Conservation (phyloP, 257 asterid species). For the Rhazya stricta region DNA sequence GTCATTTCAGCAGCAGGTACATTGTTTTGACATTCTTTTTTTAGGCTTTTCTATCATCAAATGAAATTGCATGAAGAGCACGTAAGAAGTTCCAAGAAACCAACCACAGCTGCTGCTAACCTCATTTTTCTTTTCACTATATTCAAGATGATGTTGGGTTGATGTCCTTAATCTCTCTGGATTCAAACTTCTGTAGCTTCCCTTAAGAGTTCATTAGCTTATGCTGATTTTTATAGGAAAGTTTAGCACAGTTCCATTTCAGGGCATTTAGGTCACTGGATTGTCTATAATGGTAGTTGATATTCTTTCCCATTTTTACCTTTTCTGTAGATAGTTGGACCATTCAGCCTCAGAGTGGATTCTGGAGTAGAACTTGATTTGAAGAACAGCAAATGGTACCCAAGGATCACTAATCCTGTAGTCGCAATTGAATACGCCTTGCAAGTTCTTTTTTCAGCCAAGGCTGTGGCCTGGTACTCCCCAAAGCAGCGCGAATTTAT, state of each 20-base stretch:
- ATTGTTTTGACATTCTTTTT: background rate
- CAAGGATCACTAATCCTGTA: slow-evolving; percentile 52
- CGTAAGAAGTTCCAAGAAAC: background rate
- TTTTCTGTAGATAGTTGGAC: slow-evolving; percentile 67
- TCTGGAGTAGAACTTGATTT: slow-evolving; percentile 48
- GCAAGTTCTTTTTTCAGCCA: slow-evolving; percentile 82
- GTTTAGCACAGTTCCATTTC: background rate
- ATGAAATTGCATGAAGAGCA: background rate
- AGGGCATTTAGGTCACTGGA: background rate
- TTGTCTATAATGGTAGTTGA: background rate
- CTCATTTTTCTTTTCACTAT: background rate
- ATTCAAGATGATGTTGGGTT: background rate
- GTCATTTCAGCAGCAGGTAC: slow-evolving; percentile 87
- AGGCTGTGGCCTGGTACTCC: slow-evolving; percentile 88
- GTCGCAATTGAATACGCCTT: slow-evolving; percentile 69
- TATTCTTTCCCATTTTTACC: background rate
- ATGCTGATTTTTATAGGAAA: background rate
- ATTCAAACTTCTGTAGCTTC: background rate
- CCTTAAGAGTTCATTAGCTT: background rate
- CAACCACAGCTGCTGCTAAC: background rate
- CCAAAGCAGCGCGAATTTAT: slow-evolving; percentile 68
- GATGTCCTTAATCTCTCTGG: background rate
- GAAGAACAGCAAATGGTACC: slow-evolving; percentile 36
- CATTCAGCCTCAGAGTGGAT: slow-evolving; percentile 81
- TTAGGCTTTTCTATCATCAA: background rate